These are phyloP conservation scores for Blastobotrys malaysiensis DNA, from an alignment of 1,139 yeast genomes.

Conservation along the genomic window DNA sequence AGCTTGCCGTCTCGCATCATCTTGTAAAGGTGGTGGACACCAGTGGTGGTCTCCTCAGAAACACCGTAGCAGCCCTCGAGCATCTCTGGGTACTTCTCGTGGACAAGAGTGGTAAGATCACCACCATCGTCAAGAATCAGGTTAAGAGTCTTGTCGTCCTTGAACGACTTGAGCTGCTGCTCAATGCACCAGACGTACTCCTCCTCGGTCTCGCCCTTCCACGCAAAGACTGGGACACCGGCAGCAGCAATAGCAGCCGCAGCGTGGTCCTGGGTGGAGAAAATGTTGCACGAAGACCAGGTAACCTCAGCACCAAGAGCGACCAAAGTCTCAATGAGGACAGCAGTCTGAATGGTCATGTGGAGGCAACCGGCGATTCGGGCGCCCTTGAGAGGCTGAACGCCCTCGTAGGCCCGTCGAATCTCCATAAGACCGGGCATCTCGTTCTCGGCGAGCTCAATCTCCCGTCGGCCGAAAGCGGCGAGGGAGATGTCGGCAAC, in stretches of 20 bases:
- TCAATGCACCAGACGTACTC: slow-evolving; percentile 99
- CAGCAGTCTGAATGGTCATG: slow-evolving; percentile 99
- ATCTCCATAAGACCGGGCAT: slow-evolving; percentile 99
- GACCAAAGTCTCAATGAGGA: slow-evolving; percentile 92
- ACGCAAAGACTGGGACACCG: slow-evolving; percentile 99
- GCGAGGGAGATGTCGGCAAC: slow-evolving; percentile 98
- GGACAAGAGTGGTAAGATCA: slow-evolving; percentile 94
- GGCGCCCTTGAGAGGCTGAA: slow-evolving; percentile 97
- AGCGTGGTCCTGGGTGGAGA: slow-evolving; percentile 99
- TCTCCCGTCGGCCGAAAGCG: slow-evolving; percentile 99
- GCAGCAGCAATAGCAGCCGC: slow-evolving; percentile 99
- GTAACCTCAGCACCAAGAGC: slow-evolving; percentile 99
- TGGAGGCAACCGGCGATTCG: slow-evolving; percentile 99
- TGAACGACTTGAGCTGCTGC: slow-evolving; percentile 98
- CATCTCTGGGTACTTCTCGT: slow-evolving; percentile 98
- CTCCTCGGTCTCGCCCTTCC: slow-evolving; percentile 99
- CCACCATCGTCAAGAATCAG: slow-evolving; percentile 99
- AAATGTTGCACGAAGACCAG: slow-evolving; percentile 99
- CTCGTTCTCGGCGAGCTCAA: slow-evolving; percentile 98
- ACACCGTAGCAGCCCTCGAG: slow-evolving; percentile 92
- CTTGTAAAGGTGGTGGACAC: slow-evolving; percentile 99
- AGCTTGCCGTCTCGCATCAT: slow-evolving; percentile 84
- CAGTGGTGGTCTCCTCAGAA: slow-evolving; percentile 99
- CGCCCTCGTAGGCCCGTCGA: slow-evolving; percentile 85
- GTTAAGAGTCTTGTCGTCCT: slow-evolving; percentile 93